phyloP scores from a whole-genome alignment of 1,284 basidiomycete genomes.

The Pseudozyma sp. region DNA sequence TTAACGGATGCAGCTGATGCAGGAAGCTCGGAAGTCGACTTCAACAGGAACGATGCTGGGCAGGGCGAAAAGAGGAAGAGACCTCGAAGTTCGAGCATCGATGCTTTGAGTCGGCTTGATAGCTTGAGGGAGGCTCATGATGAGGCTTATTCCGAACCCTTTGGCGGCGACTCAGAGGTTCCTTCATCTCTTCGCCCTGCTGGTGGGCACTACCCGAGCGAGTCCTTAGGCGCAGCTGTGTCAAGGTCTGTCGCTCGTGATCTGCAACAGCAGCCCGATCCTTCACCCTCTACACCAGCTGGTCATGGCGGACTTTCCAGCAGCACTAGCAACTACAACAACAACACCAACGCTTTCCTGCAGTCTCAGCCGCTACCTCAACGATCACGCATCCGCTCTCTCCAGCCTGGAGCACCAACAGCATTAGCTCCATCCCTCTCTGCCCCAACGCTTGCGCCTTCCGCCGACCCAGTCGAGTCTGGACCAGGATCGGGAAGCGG shows the following conservation, averaged over 20 bases:
- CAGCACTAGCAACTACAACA: neutral
- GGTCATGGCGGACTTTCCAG: neutral
- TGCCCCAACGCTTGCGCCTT: constrained; percentile 21
- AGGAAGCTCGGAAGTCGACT: constrained; percentile 16
- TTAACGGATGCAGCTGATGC: constrained; percentile 15
- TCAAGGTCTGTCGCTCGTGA: constrained; percentile 26
- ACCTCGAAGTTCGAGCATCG: constrained; percentile 27
- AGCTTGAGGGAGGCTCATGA: constrained; percentile 38
- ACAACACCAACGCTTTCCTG: constrained; percentile 1
- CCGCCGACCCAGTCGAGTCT: too few relatives aligned
- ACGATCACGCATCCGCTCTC: constrained; percentile 28
- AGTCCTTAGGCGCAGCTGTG: constrained; percentile 42
- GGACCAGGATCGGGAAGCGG: too few relatives aligned
- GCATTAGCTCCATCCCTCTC: constrained; percentile 34
- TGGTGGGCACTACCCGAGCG: constrained; percentile 47
- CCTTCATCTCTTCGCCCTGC: neutral
- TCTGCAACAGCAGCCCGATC: neutral
- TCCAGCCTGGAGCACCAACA: constrained; percentile 25
- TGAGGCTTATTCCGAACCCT: constrained; percentile 16
- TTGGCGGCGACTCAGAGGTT: constrained; percentile 8
- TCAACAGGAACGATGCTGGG: constrained; percentile 43
- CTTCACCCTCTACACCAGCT: neutral
- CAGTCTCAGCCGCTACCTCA: constrained; percentile 22
- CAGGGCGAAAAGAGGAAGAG: constrained; percentile 34
- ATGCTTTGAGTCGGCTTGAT: constrained; percentile 23